Percentiles rank a stretch among this genome's conserved stretches.
These are phyloP conservation scores for Solanum chiquidenum DNA, from an alignment of 257 asterid genomes.

Conservation along the genomic window DNA sequence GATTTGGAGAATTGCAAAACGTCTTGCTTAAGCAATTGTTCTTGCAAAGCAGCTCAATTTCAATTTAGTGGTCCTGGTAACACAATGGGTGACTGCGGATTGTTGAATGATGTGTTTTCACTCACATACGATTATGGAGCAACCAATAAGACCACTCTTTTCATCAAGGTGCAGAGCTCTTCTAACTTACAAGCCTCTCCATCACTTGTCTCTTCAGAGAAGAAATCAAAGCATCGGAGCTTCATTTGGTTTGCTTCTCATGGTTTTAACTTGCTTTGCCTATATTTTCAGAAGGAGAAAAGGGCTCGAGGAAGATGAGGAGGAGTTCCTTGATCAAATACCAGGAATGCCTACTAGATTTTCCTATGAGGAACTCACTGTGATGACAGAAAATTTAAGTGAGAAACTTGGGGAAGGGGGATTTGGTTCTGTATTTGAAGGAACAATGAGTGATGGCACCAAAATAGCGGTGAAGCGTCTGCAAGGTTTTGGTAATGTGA, in stretches of 20 bases:
- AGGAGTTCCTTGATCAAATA: neutral
- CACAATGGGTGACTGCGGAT: neutral
- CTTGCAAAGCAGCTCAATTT: constrained; percentile 14
- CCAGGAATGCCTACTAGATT: constrained; percentile 17
- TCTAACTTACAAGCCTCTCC: neutral
- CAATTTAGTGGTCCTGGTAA: neutral
- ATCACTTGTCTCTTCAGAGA: neutral
- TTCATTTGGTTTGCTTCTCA: neutral
- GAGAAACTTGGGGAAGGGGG: constrained; percentile 17
- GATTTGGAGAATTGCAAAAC: constrained; percentile 6
- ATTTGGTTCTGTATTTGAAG: constrained; percentile 16
- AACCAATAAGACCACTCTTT: neutral
- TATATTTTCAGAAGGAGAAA: neutral
- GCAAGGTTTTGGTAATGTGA: neutral
- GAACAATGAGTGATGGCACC: neutral
- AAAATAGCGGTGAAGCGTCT: constrained; percentile 7
- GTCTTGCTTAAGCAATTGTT: constrained; percentile 3
- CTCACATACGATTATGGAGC: neutral
- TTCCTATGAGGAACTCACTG: constrained; percentile 1
- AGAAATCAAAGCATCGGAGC: neutral
- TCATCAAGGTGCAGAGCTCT: constrained; percentile 8
- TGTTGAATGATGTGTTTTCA: constrained; percentile 6
- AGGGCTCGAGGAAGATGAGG: neutral
- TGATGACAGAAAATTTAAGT: neutral
- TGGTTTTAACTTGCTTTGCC: neutral